Evolutionary conservation across 78 protist genomes (phyloP).

Genomic region (Trichosphaerium sp.): DNA sequence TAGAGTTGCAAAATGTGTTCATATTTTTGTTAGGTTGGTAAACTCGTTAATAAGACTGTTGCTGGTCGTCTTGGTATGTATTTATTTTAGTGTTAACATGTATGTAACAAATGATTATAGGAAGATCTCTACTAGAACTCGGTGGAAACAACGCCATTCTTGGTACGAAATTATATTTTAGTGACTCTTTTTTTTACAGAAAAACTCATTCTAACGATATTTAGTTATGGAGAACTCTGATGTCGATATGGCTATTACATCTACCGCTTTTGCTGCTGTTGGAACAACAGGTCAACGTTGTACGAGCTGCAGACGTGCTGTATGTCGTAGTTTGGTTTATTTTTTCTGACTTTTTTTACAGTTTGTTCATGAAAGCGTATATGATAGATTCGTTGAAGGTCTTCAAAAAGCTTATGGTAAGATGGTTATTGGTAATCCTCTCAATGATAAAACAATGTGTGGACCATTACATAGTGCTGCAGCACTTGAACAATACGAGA

Average conservation of each 20-base stretch:
- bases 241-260: slow-evolving; percentile 58
- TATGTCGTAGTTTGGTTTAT: not conserved
- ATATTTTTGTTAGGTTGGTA: too few relatives aligned
- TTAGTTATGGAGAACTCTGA: slow-evolving; percentile 77
- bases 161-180: too few relatives aligned
- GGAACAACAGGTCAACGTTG: slow-evolving; percentile 91
- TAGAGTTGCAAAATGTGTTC: too few relatives aligned
- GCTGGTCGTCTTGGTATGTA: too few relatives aligned
- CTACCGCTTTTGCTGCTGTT: slow-evolving; percentile 68
- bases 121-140: slow-evolving; percentile 67
- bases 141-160: slow-evolving; percentile 89
- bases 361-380: slow-evolving; percentile 64
- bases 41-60: too few relatives aligned
- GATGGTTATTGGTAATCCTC: slow-evolving; percentile 63
- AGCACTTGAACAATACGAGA: slow-evolving; percentile 63
- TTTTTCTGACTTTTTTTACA: not conserved
- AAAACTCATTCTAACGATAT: too few relatives aligned
- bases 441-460: slow-evolving; percentile 31
- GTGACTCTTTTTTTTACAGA: not conserved
- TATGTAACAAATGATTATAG: too few relatives aligned
- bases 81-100: too few relatives aligned
- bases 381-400: slow-evolving; percentile 52
- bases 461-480: slow-evolving; percentile 76
- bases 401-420: slow-evolving; percentile 51
- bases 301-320: slow-evolving; percentile 67